Evolutionary conservation across 176 grass and related monocot species (phyloP).

Genomic region (Guadua angustifolia): DNA sequence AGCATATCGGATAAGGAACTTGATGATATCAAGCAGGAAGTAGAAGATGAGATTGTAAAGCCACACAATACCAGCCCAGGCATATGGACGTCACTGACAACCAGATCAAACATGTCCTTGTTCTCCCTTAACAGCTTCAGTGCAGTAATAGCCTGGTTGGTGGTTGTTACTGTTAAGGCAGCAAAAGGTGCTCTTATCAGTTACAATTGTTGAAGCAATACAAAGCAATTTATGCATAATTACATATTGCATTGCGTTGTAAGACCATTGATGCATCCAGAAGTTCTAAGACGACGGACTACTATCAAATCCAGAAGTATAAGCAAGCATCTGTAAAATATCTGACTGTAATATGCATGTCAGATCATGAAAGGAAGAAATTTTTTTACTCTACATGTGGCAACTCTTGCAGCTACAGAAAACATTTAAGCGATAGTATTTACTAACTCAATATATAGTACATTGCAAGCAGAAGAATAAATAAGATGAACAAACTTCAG

Average conservation of each 20-base stretch:
- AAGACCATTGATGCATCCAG: not conserved
- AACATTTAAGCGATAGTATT: slow-evolving; percentile 1
- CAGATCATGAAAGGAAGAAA: slow-evolving; percentile 26
- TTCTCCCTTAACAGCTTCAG: slow-evolving; percentile 73
- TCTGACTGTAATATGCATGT: not conserved
- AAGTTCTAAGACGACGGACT: slow-evolving; percentile 1
- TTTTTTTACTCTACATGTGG: slow-evolving; percentile 28
- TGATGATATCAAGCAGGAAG: slow-evolving; percentile 82
- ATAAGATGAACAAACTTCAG: not conserved
- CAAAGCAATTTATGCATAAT: not conserved
- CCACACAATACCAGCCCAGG: slow-evolving; percentile 88
- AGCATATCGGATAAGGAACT: slow-evolving; percentile 77
- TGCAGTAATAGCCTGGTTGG: slow-evolving; percentile 65
- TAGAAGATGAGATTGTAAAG: slow-evolving; percentile 83
- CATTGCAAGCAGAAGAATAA: not conserved
- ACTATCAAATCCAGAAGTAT: slow-evolving; percentile 9
- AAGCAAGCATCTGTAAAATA: not conserved
- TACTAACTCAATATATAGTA: not conserved
- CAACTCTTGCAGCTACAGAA: slow-evolving; percentile 6
- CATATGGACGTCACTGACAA: slow-evolving; percentile 85
- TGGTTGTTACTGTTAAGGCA: slow-evolving; percentile 70
- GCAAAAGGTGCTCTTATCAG: slow-evolving; percentile 28
- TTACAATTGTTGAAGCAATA: not conserved
- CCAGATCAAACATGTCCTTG: slow-evolving; percentile 89
- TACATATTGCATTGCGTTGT: not conserved